Conservation (phyloP, 768 basidiomycete species). For the Mycena sanguinolenta region DNA sequence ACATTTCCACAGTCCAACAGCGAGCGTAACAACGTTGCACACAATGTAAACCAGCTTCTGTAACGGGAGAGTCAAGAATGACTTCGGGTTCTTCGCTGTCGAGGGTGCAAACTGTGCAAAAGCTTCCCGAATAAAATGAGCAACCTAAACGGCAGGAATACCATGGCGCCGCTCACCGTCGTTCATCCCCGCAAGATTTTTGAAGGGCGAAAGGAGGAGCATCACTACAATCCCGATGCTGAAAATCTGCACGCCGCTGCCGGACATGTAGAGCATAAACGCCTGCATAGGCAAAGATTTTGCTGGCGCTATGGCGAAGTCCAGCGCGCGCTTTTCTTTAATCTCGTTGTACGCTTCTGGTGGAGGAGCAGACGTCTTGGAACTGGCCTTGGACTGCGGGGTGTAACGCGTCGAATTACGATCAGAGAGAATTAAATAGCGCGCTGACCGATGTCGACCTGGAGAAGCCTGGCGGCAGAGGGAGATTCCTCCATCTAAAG, state of each 20-base stretch:
- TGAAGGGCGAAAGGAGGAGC: slow-evolving; percentile 89
- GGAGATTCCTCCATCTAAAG: slow-evolving; percentile 73
- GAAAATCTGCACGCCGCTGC: slow-evolving; percentile 95
- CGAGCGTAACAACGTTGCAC: slow-evolving; percentile 84
- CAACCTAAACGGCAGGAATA: neutral
- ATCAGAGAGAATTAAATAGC: neutral
- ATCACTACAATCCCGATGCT: slow-evolving; percentile 97
- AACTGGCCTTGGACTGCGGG: slow-evolving; percentile 57
- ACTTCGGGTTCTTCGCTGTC: slow-evolving; percentile 60
- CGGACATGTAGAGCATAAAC: slow-evolving; percentile 99
- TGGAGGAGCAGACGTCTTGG: slow-evolving; percentile 50
- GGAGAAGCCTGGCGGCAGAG: slow-evolving; percentile 78
- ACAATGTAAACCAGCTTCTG: slow-evolving; percentile 80
- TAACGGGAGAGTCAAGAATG: slow-evolving; percentile 68
- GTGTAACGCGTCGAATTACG: slow-evolving; percentile 4
- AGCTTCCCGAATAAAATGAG: slow-evolving; percentile 54
- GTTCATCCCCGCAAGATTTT: slow-evolving; percentile 84
- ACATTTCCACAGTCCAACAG: slow-evolving; percentile 93
- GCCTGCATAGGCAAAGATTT: slow-evolving; percentile 97
- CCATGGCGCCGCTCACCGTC: slow-evolving; percentile 65
- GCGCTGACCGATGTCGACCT: slow-evolving; percentile 54
- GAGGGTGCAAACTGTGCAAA: slow-evolving; percentile 84
- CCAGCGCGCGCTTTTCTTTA: slow-evolving; percentile 88
- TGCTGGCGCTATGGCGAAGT: slow-evolving; percentile 85
- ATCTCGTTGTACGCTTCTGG: slow-evolving; percentile 72